Evolutionary conservation across 2,329 filamentous ascomycete species (phyloP).

Genomic region (Alternaria brassicicola): DNA sequence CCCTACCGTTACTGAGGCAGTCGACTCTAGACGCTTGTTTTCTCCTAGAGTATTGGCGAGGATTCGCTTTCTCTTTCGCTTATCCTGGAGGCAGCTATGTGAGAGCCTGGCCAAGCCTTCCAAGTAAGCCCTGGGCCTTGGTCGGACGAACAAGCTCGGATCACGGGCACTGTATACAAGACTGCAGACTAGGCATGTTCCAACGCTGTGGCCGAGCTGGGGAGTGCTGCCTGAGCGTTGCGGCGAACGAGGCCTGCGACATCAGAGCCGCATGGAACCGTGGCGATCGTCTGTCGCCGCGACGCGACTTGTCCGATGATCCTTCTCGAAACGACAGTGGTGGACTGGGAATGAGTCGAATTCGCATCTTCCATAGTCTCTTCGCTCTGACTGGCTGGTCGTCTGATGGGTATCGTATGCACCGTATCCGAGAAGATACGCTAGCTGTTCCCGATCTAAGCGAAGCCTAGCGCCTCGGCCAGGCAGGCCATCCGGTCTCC

Average conservation of each 20-base stretch:
- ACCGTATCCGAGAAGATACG: not conserved
- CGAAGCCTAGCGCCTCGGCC: constrained; percentile 19
- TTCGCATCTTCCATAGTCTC: not conserved
- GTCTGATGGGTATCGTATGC: constrained; percentile 3
- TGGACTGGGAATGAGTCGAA: constrained; percentile 2
- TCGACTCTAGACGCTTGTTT: not conserved
- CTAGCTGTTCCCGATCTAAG: not conserved
- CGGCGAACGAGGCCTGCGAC: not conserved
- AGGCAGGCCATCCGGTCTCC: constrained; percentile 32
- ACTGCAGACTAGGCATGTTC: not conserved
- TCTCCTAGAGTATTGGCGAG: not conserved
- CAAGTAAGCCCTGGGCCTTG: not conserved
- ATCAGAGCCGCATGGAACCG: not conserved
- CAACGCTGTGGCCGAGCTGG: not conserved
- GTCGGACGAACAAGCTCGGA: constrained; percentile 9
- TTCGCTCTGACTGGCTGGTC: not conserved
- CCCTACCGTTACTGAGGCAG: not conserved
- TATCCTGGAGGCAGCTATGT: not conserved
- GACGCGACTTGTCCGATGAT: not conserved
- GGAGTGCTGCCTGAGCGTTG: not conserved
- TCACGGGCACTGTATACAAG: not conserved
- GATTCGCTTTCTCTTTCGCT: constrained; percentile 3
- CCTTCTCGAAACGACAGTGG: not conserved
- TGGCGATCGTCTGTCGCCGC: not conserved
- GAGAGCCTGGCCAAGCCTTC: not conserved